Evolutionary conservation across 352 stramenopile species (phyloP), one percentile per base, ranked within the genome.

Genomic region (Phytophthora ramorum): DNA sequence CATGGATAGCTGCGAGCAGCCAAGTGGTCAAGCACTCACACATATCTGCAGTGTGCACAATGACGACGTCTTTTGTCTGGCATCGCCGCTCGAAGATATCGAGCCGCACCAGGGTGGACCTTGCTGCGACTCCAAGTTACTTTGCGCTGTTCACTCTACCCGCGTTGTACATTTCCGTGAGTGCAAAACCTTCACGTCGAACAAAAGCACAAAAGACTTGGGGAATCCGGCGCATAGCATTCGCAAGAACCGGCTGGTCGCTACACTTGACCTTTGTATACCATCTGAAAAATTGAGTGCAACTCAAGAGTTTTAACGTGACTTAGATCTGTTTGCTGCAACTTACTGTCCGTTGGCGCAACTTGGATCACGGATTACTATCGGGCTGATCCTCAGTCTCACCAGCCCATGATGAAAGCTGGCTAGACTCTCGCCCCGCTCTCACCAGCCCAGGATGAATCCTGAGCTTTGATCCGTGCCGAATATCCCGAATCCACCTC

Each of bases 391-490:
- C 34, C 9, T 35, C 19, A 34, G 35, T 26, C 63, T 71, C 63
- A 62, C 49, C 52, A 66, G 60, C 59, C 9, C 20, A 20, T 37
- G 38, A 59, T 53, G 59, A 43, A 45, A 20, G 6, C 17, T 66
- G 59, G 54, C 66, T 60, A 51, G 54, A n/a, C 46, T 64, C 58
- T 68, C 24, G 47, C 13, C 37, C 37, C 41, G 19, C 14, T 44
- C 64, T 61, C 60, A 55, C 59, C 59, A 66, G 57, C 63, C 44
- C 58, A 63, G 9, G 63, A 72, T 68, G 26, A 63, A 68, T 72
- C 63, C 40, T 63, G 22, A 20, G 63, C 63, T 68, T 67, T 72
- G 63, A 67, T 58, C 40, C 28, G 63, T 46, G 49, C 63, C 45
- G 63, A 72, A 67, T 68, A 47, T 72, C 57, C 49, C 49, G 34